Base-by-base conservation (phyloP, 345 rosid genomes). In the Eucalyptus pauciflora region DNA sequence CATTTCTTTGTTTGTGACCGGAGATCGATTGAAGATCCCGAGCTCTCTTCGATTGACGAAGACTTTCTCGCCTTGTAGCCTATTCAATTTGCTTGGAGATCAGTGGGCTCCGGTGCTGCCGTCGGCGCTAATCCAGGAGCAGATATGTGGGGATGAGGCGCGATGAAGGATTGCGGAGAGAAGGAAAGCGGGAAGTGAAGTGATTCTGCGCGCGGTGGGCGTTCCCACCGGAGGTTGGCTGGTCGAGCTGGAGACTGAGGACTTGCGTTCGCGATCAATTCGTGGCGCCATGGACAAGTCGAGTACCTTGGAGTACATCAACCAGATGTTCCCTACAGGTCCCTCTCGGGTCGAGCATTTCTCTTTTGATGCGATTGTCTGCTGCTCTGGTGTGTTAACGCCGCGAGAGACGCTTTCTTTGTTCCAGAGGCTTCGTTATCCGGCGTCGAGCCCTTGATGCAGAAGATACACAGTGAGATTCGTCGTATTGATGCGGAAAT, bases 311-410 rank as follows among this genome's bases (percentile, higher is more conserved):
- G 99, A 97, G 92, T 97, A 98, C 93, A 98, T 98, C 90, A 98
- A 98, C 92, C 99, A 98, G 94, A 98, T 98, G 99, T 98, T 98
- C 80, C 99, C 99, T 48, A 95, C 99, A 93, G 99, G 99, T 96
- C 62, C 13, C 41, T 86, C 58, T 87, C 87, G 6, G 86, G 86
- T 25, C 11, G 41, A 86, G 50, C 41, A 20, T 79, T 89, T 76
- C 22, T 12, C 51, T 58, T 49, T 51, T 33, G 46, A 71, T 71
- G 45, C 27, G 46, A 37, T 71, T 71, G 46, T 71, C 14, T 71
- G 83, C 46, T 18, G 83, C 83, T 20, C 25, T 71, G 46, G 83
- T 33, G 46, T 71, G 25, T 86, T 45, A 83, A 58, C 69, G 27
- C 25, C 27, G 46, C 46, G 83, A 37, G 43, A 37, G n/a, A 49